Base-by-base conservation (phyloP, 2,329 filamentous ascomycete genomes). In the Alternaria rosae region DNA sequence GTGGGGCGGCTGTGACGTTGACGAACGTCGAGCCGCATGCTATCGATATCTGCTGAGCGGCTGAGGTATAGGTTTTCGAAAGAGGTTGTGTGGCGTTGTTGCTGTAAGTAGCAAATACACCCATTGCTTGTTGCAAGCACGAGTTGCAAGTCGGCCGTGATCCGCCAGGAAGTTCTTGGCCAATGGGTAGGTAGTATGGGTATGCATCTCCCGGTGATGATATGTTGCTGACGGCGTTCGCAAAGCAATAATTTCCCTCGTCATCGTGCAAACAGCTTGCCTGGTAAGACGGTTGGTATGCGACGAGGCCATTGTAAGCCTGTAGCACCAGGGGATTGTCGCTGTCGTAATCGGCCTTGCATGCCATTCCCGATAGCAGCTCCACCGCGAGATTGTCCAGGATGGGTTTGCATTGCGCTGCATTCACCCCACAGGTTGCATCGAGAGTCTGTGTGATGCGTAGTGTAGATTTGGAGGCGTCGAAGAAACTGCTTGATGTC, bases 401-500 rank as follows among this genome's bases (percentile, higher is more conserved):
- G 64, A 91, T 86, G 3, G 80, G 73, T 30, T 84, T 84, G 83
- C 95, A 99, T 62, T 83, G 81, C 7, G 84, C 82, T 57, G 88
- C 80, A 70, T 94, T 84, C 62, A 89, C 89, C 4, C 83, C 83
- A 79, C 95, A 99, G 10, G 92, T 88, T 15, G 88, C 87, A 70
- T 97, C 92, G 54, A 99, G 88, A 20, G 92, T 89, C 64, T 88
- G 87, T 2, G 93, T 92, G 62, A 94, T 91, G 69, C 86, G 85
- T 52, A 91, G 84, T 35, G 91, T 84, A 6, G 91, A 91, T 74
- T 88, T 90, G 64, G 90, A 86, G 17, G 90, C 89, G 58, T 92
- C 83, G 82, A 98, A 98, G 82, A 97, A 97, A 42, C 88, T 88
- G 54, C 85, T 87, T 10, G 94, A 97, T 65, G 91, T 93, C 89